Evolutionary conservation across 345 rosid genomes (phyloP).

Genomic region (Hypericum perforatum): DNA sequence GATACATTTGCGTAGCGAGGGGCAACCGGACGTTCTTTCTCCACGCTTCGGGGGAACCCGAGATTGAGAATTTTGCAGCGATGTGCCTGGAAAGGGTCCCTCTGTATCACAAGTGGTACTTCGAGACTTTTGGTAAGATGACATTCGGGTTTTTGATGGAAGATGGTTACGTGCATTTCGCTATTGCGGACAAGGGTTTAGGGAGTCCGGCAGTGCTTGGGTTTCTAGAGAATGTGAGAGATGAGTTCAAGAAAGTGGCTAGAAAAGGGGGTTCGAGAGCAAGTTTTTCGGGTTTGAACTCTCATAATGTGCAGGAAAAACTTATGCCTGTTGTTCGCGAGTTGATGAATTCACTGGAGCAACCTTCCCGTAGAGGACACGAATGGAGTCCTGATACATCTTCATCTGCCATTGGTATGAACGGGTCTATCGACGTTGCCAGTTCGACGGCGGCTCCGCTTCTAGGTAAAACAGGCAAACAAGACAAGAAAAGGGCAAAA

Average conservation of each 20-base stretch:
- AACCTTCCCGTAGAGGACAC: slow-evolving; percentile 28
- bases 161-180: slow-evolving; percentile 57
- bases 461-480: slow-evolving; percentile 48
- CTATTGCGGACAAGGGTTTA: slow-evolving; percentile 52
- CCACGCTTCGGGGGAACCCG: too few relatives aligned
- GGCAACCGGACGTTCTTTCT: too few relatives aligned
- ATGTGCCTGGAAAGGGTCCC: slow-evolving; percentile 27
- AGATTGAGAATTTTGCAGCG: too few relatives aligned
- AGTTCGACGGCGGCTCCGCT: slow-evolving; percentile 66
- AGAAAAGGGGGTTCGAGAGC: slow-evolving; percentile 44
- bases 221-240: slow-evolving; percentile 60
- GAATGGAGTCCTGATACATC: slow-evolving; percentile 28
- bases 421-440: slow-evolving; percentile 36
- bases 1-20: too few relatives aligned
- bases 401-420: slow-evolving; percentile 30
- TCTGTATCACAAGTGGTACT: slow-evolving; percentile 68
- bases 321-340: slow-evolving; percentile 58
- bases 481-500: slow-evolving; percentile 61
- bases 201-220: slow-evolving; percentile 40
- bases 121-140: slow-evolving; percentile 48
- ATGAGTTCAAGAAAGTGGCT: slow-evolving; percentile 55
- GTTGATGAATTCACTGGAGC: slow-evolving; percentile 58
- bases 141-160: slow-evolving; percentile 59
- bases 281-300: slow-evolving; percentile 53
- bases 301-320: slow-evolving; percentile 43